Evolutionary conservation across 2,329 filamentous ascomycete species (phyloP).

Genomic region (Colletotrichum echinochloae): DNA sequence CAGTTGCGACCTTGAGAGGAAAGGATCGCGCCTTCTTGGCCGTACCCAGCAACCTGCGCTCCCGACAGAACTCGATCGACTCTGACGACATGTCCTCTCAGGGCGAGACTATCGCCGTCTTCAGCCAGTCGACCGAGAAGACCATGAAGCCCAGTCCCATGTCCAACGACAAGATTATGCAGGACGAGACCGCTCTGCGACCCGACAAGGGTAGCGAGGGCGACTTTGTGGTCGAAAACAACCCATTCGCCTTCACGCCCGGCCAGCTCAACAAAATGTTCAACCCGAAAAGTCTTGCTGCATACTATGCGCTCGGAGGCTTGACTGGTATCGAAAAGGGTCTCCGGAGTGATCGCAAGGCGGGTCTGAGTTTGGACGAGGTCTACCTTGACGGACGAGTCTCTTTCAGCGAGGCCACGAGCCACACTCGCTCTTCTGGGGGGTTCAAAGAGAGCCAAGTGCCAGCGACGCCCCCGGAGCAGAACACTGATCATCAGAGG

Average conservation of each 20-base stretch:
- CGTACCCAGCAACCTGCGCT: slow-evolving; percentile 71
- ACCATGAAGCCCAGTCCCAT: slow-evolving; percentile 55
- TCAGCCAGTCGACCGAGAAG: slow-evolving; percentile 57
- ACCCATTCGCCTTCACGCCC: slow-evolving; percentile 86
- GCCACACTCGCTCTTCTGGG: slow-evolving; percentile 36
- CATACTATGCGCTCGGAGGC: slow-evolving; percentile 85
- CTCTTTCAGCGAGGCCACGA: slow-evolving; percentile 77
- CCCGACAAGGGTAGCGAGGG: slow-evolving; percentile 81
- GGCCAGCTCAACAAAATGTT: slow-evolving; percentile 89
- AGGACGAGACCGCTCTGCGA: slow-evolving; percentile 75
- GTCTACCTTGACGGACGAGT: slow-evolving; percentile 72
- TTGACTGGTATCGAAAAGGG: slow-evolving; percentile 83
- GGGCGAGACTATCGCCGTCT: slow-evolving; percentile 70
- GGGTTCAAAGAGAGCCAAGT: slow-evolving; percentile 34
- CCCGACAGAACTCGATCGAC: slow-evolving; percentile 77
- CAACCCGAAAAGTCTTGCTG: slow-evolving; percentile 87
- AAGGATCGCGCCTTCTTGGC: slow-evolving; percentile 70
- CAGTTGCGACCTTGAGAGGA: slow-evolving; percentile 57
- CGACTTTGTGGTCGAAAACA: slow-evolving; percentile 81
- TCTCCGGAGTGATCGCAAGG: slow-evolving; percentile 76
- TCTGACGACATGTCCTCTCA: slow-evolving; percentile 73
- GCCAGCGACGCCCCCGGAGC: slow-evolving; percentile 7
- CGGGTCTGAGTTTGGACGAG: slow-evolving; percentile 85
- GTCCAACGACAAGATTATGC: slow-evolving; percentile 68
- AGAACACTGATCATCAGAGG: background rate